These are phyloP conservation scores for Triticum urartu DNA, from an alignment of 176 grass and related monocot species.

Conservation along the genomic window DNA sequence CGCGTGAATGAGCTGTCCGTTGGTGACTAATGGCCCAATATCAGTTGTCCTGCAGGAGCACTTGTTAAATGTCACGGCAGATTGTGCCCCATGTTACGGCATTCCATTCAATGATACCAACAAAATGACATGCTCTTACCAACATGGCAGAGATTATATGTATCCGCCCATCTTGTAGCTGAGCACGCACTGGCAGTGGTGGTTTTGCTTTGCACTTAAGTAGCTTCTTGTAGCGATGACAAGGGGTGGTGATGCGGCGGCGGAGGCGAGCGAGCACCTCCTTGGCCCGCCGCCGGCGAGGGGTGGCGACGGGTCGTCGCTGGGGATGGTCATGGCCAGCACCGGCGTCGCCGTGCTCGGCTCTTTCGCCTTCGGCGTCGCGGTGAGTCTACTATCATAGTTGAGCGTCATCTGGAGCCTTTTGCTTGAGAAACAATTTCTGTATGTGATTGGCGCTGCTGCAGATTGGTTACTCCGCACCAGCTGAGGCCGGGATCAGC, in stretches of 20 bases:
- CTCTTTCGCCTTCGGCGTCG: slow-evolving; percentile 55
- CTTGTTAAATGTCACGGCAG: not conserved
- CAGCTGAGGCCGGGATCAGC: slow-evolving; percentile 48
- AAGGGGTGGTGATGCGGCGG: not conserved
- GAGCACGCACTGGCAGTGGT: not conserved
- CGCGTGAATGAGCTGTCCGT: not conserved
- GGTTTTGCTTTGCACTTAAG: not conserved
- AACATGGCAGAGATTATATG: not conserved
- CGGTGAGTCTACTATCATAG: slow-evolving; percentile 46
- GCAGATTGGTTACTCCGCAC: slow-evolving; percentile 54
- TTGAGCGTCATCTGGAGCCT: too few relatives aligned
- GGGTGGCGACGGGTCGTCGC: not conserved
- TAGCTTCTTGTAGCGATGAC: not conserved
- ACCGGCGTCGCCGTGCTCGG: slow-evolving; percentile 52
- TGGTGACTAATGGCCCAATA: not conserved
- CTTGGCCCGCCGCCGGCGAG: not conserved
- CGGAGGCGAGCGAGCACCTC: slow-evolving; percentile 12
- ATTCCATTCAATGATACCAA: not conserved
- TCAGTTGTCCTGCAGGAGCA: too few relatives aligned
- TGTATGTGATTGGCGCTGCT: not conserved
- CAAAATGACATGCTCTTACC: not conserved
- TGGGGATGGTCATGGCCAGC: slow-evolving; percentile 50
- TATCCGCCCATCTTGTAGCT: not conserved
- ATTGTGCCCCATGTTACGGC: not conserved
- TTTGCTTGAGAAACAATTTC: too few relatives aligned